Evolutionary conservation across 1,139 yeast species (phyloP).

Genomic region (Waltiozyma sp.): DNA sequence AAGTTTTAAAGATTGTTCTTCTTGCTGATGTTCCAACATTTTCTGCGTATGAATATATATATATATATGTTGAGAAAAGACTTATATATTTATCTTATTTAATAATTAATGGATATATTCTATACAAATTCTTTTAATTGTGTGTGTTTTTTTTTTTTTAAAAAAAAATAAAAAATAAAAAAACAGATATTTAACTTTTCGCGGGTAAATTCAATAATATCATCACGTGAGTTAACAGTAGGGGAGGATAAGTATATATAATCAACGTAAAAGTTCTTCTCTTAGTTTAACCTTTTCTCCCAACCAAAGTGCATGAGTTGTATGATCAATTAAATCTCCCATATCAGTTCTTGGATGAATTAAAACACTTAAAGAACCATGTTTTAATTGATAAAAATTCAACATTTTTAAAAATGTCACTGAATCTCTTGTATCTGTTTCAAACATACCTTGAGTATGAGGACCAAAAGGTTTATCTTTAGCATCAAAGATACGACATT

Average conservation of each 20-base stretch:
- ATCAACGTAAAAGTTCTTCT: background rate
- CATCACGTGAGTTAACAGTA: too few relatives aligned
- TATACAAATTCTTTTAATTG: too few relatives aligned
- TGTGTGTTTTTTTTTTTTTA: too few relatives aligned
- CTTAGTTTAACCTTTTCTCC: slow-evolving; percentile 22
- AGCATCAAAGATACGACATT: slow-evolving; percentile 33
- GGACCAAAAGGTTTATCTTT: slow-evolving; percentile 49
- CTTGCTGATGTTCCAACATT: slow-evolving; percentile 3
- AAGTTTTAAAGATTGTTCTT: slow-evolving; percentile 10
- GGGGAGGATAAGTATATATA: too few relatives aligned
- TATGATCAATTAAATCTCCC: slow-evolving; percentile 36
- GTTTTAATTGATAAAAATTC: slow-evolving; percentile 34
- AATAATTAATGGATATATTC: too few relatives aligned
- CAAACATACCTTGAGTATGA: slow-evolving; percentile 39
- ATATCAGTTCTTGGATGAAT: slow-evolving; percentile 35
- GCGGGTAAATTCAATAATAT: too few relatives aligned
- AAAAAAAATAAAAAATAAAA: too few relatives aligned
- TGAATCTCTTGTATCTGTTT: slow-evolving; percentile 25
- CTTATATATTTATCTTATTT: too few relatives aligned
- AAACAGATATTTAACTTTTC: too few relatives aligned
- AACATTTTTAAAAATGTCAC: slow-evolving; percentile 23
- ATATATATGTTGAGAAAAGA: too few relatives aligned
- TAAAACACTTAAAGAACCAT: slow-evolving; percentile 39
- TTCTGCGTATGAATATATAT: too few relatives aligned
- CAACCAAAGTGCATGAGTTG: slow-evolving; percentile 44